Base-by-base conservation (phyloP, 495 filamentous ascomycete genomes). In the Xylona heveae region DNA sequence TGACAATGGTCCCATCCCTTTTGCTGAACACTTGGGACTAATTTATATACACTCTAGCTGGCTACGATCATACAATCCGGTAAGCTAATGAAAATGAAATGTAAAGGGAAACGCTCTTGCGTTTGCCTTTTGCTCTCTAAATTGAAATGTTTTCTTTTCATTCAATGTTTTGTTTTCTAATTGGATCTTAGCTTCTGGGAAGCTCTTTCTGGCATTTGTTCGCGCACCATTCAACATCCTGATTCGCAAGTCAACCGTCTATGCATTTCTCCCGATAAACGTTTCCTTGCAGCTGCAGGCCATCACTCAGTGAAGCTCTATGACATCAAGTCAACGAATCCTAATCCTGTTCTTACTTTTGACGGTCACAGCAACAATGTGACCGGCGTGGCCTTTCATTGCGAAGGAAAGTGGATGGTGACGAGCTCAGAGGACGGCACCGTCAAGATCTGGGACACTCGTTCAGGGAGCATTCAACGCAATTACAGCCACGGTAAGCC, bases 381-480 rank as follows among this genome's bases (percentile, higher is more conserved):
- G 48, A 97, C 88, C 0, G 88, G 90, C 3, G 75, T 97, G 17
- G 88, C 83, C 16, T 97, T 95, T 47, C 88, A 97, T 51, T 93
- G 83, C 44, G 88, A 97, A 49, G 83, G 83, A 7, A 95, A 95
- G 54, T 97, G 88, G 88, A 94, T 97, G 83, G 85, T 94, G n/a
- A 97, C 88, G 3, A 88, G 79, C 53, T 90, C 80, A 23, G 88
- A 97, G 49, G 88, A 97, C 44, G 78, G 84, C 30, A 91, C 83
- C 5, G 85, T 97, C 40, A 95, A 94, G 61, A 91, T 97, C 28
- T 97, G 88, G 88, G 90, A 97, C 50, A 95, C 85, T 5, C 65
- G 90, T 16, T 76, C 64, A 4, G 90, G 81, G 14, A 74, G 62
- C 27, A 66, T 95, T 25, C 88, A 95, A 49, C 69, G 88, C 13